A percentile compares a stretch with the other conserved stretches of the same genome.
These are phyloP conservation scores for Rauvolfia tetraphylla DNA, from an alignment of 257 asterid species.

Conservation along the genomic window DNA sequence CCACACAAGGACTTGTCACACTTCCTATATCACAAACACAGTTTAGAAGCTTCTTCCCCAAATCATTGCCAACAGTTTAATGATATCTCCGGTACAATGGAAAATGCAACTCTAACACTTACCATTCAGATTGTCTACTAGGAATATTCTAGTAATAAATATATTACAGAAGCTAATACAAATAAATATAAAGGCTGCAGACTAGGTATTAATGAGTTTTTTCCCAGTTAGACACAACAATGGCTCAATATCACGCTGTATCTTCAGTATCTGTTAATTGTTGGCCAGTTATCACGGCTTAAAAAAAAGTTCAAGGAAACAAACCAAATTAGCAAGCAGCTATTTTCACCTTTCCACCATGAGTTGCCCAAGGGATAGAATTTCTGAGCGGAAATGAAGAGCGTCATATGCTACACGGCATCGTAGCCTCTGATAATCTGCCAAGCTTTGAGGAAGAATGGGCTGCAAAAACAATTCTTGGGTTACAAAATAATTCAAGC, in stretches of 20 bases:
- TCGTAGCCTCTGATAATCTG: constrained; percentile 92
- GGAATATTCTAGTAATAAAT: background rate
- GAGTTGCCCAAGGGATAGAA: constrained; percentile 54
- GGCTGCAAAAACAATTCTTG: constrained; percentile 44
- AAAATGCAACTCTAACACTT: background rate
- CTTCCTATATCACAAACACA: background rate
- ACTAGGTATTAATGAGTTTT: background rate
- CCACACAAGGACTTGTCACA: background rate
- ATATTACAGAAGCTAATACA: background rate
- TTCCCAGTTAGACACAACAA: background rate
- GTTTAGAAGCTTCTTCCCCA: background rate
- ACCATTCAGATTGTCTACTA: background rate
- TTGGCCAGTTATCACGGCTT: background rate
- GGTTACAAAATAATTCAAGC: constrained; percentile 10
- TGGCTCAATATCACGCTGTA: background rate
- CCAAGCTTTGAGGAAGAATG: constrained; percentile 71
- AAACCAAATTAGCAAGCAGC: constrained; percentile 17
- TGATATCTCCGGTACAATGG: background rate
- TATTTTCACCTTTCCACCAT: constrained; percentile 73
- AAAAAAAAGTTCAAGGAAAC: constrained; percentile 1
- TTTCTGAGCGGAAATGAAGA: constrained; percentile 85
- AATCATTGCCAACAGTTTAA: background rate
- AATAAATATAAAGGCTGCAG: background rate
- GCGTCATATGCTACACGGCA: constrained; percentile 93
- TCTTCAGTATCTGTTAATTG: background rate